Base-by-base conservation (phyloP, 768 basidiomycete genomes). In the Sarcodon sp. region DNA sequence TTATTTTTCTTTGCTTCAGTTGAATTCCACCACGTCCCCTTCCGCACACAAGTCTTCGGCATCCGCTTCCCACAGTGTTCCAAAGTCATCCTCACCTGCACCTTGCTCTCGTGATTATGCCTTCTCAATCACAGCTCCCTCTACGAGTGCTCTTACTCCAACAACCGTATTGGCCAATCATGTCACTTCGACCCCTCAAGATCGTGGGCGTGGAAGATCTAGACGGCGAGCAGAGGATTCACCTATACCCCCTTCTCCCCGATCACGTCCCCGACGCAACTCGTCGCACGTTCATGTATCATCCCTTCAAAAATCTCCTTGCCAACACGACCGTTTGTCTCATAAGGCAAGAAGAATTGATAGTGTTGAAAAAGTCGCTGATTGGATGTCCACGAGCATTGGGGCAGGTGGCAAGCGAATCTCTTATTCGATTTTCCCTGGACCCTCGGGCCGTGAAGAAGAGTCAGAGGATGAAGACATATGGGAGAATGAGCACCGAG, bases 1-100 rank as follows among this genome's bases (percentile, higher is more conserved):
- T 15, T 84, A 78, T 63, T 87, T 87, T 61, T 84, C 82, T 43
- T 69, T 85, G 50, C 71, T 87, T 35, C 75, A 79, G 59, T 66
- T 78, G 54, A 66, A 64, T 53, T 70, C 69, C 44, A 55, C 68
- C 13, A 48, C 56, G 6, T 48, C 54, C 2, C 45, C 54, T 3
- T 43, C 47, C 15, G n/a, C 46, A 46, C 18, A 47, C n/a, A 43
- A 50, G 7, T 36, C 43, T 33, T 46, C 39, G 35, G 27, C 4
- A 53, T 50, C 27, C 53, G 54, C 45, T 50, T 38, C 35, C 52
- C 50, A 18, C 55, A 52, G 7, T 53, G 53, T 33, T 51, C 46
- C 21, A 54, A 50, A 36, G 51, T 54, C 15, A 48, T 58, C 45
- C 53, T 27, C 21, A 27, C 4, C 21, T 27, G 21, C 21, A 3